phyloP scores from a whole-genome alignment of 2,329 filamentous ascomycete species.

The Oidium heveae region DNA sequence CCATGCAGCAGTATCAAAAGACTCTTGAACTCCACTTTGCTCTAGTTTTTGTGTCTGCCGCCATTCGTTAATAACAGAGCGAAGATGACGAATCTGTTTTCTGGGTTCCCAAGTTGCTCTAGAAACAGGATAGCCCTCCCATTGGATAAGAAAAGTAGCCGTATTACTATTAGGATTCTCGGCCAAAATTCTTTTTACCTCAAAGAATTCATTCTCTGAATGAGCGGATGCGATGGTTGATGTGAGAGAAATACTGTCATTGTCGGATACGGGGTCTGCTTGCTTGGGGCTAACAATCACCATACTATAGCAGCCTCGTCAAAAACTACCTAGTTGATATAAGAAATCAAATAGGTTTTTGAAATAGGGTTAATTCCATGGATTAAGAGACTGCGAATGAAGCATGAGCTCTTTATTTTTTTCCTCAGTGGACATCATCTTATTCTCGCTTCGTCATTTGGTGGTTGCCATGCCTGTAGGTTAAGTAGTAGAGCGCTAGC shows the following conservation, averaged over 20 bases:
- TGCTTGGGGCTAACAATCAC: not conserved
- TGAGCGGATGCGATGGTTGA: constrained; percentile 17
- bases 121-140: constrained; percentile 32
- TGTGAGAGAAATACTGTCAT: constrained; percentile 28
- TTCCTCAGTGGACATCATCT: not conserved
- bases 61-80: constrained; percentile 6
- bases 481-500: too few species aligned
- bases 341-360: too few species aligned
- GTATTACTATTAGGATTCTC: constrained; percentile 17
- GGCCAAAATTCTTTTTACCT: constrained; percentile 23
- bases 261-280: constrained; percentile 16
- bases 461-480: not conserved
- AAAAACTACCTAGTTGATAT: not conserved
- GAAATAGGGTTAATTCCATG: too few species aligned
- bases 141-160: constrained; percentile 33
- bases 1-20: constrained; percentile 1
- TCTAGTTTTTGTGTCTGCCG: not conserved
- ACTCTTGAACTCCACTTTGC: not conserved
- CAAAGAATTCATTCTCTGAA: constrained; percentile 6
- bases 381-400: not conserved
- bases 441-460: not conserved
- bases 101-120: constrained; percentile 28
- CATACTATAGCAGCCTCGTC: not conserved
- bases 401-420: not conserved
- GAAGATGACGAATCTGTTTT: constrained; percentile 15